Evolutionary conservation across 2,329 filamentous ascomycete species (phyloP), one percentile per base, ranked within the genome.

Genomic region (Geosmithia morbida): DNA sequence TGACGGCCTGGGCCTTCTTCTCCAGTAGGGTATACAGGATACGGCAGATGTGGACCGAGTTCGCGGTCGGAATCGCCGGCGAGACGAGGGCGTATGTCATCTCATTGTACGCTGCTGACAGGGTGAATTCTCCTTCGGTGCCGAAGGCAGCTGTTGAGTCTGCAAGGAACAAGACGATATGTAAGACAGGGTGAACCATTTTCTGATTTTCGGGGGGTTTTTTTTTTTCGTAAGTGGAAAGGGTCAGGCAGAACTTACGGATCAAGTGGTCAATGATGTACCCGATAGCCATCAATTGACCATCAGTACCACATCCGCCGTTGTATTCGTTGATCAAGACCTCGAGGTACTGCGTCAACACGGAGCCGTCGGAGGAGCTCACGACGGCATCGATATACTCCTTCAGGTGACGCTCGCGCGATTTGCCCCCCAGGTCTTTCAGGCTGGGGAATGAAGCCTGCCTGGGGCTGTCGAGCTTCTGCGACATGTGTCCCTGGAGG

Each of bases 21-120:
- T 76, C 73, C 20, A 79, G 64, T 8, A 79, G 61, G 2, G 64
- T 59, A 22, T 62, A 59, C 13, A 73, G 57, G 10, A 66, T 63
- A 37, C 67, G 64, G 43, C 69, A 66, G 7, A 66, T 56, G 11
- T 66, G 61, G 19, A 57, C 51, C 47, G 67, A 64, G 47, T 66
- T 60, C 2, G 57, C 50, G 6, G 59, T 53, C 5, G 55, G 55
- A 17, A 54, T 56, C 4, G 64, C 46, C 3, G 51, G 22, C 55
- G 41, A 20, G 3, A 52, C 46, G 2, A 72, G 60, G 13, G 54
- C 57, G 8, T 48, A 66, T 41, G 46, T 61, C 46, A 76, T 55
- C 18, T 63, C 59, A 53, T 64, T 66, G 52, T 74, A 69, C 11
- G 65, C 60, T 13, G 59, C 56, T 8, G 66, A 59, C 8, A 75